phyloP scores from a whole-genome alignment of 345 rosid genomes.

The Lepidium africanum region DNA sequence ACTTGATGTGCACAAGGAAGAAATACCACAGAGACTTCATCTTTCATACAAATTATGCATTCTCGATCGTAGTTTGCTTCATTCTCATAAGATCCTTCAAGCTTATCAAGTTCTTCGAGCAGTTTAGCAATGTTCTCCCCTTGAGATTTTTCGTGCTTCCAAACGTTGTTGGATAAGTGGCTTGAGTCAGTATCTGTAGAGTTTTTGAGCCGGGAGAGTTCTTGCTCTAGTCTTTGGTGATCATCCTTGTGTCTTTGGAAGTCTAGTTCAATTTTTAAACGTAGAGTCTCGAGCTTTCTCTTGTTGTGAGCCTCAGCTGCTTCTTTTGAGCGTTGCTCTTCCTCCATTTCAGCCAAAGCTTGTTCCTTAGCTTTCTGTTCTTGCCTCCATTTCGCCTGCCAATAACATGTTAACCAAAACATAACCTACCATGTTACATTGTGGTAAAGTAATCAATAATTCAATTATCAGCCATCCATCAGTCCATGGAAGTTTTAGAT shows the following conservation, averaged over 20 bases:
- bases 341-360: conserved; percentile 43
- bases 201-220: conserved; percentile 47
- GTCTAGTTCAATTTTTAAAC: conserved; percentile 63
- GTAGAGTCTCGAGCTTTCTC: conserved; percentile 65
- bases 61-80: conserved; percentile 38
- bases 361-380: conserved; percentile 46
- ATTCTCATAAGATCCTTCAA: conserved; percentile 29
- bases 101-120: conserved; percentile 47
- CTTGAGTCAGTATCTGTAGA: conserved; percentile 41
- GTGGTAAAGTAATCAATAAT: not conserved
- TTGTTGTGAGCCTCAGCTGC: conserved; percentile 50
- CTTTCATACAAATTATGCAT: conserved; percentile 63
- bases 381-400: conserved; percentile 55
- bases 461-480: not conserved
- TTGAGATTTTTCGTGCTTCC: conserved; percentile 22
- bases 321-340: conserved; percentile 52
- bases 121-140: conserved; percentile 46
- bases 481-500: not conserved
- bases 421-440: not conserved
- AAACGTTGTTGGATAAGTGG: conserved; percentile 13
- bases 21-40: conserved; percentile 67
- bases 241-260: conserved; percentile 76
- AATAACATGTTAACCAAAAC: not conserved
- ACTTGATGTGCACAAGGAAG: conserved; percentile 82
- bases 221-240: conserved; percentile 73